Evolutionary conservation across 495 filamentous ascomycete genomes (phyloP).

Genomic region (Barbatosphaeria neglecta): DNA sequence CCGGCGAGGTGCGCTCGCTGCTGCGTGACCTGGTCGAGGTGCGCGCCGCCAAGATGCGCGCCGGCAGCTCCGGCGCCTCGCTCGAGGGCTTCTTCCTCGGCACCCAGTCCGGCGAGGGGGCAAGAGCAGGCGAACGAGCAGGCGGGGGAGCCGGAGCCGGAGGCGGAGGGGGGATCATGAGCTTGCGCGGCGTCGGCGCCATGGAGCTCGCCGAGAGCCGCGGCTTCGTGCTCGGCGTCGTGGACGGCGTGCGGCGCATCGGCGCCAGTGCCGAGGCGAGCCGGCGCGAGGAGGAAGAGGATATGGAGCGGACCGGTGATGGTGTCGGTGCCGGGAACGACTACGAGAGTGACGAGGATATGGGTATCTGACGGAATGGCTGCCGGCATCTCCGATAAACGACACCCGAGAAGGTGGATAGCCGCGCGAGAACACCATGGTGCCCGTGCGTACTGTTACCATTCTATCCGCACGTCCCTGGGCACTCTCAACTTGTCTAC

Average conservation of each 20-base stretch:
- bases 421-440: too few species aligned
- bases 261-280: slow-evolving; percentile 45
- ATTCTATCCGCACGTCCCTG: background rate
- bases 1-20: slow-evolving; percentile 63
- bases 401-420: too few species aligned
- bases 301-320: too few species aligned
- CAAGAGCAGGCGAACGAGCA: too few species aligned
- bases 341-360: slow-evolving; percentile 38
- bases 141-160: background rate
- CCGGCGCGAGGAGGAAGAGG: slow-evolving; percentile 43
- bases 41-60: slow-evolving; percentile 76
- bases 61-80: slow-evolving; percentile 43
- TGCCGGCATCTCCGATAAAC: too few species aligned
- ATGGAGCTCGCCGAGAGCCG: slow-evolving; percentile 86
- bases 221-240: slow-evolving; percentile 71
- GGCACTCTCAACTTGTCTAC: too few species aligned
- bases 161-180: slow-evolving; percentile 48
- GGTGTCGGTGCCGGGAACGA: slow-evolving; percentile 21
- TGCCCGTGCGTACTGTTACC: too few species aligned
- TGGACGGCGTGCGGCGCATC: slow-evolving; percentile 71
- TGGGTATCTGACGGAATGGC: slow-evolving; percentile 21
- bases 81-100: slow-evolving; percentile 45
- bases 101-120: too few species aligned
- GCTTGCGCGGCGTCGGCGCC: slow-evolving; percentile 72
- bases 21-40: slow-evolving; percentile 80